A percentile compares a stretch with the other conserved stretches of the same genome.
These are phyloP conservation scores for Arthrobotrys sphaeroides DNA, from an alignment of 2,329 filamentous ascomycete genomes.

Conservation along the genomic window DNA sequence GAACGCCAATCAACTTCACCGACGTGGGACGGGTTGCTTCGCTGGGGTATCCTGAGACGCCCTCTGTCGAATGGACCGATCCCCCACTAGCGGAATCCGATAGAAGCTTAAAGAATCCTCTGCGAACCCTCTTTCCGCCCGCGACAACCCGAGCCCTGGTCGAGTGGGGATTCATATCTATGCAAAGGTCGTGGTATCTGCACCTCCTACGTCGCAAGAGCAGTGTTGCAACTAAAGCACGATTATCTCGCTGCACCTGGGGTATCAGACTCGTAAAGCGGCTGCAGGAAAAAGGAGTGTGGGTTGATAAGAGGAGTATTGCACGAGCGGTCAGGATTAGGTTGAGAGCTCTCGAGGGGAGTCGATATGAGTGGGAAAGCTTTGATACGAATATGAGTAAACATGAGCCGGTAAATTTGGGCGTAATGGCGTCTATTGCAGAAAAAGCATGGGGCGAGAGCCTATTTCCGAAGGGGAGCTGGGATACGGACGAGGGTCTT, in stretches of 20 bases:
- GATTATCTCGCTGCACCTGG: constrained; percentile 48
- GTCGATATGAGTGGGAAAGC: constrained; percentile 38
- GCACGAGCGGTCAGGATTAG: constrained; percentile 55
- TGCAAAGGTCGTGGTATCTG: constrained; percentile 34
- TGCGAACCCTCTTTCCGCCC: constrained; percentile 55
- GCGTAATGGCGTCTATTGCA: constrained; percentile 42
- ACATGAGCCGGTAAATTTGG: constrained; percentile 42
- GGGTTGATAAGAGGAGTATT: constrained; percentile 54
- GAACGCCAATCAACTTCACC: constrained; percentile 45
- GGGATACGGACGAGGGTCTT: constrained; percentile 37
- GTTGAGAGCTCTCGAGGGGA: constrained; percentile 51
- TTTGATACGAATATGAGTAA: constrained; percentile 51
- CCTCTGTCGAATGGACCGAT: constrained; percentile 23
- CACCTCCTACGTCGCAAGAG: constrained; percentile 10
- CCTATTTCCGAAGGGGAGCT: constrained; percentile 46
- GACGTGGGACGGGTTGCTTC: constrained; percentile 35
- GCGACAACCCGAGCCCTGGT: constrained; percentile 52
- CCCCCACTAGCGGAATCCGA: constrained; percentile 27
- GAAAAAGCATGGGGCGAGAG: constrained; percentile 54
- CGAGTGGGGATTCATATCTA: constrained; percentile 57
- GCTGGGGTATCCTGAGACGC: constrained; percentile 18
- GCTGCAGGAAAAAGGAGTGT: constrained; percentile 52
- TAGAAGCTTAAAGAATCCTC: constrained; percentile 48
- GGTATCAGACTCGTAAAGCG: constrained; percentile 53
- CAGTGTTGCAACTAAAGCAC: constrained; percentile 11